These are phyloP conservation scores for Diospyros lotus DNA, from an alignment of 148 eudicot genomes.

Conservation along the genomic window DNA sequence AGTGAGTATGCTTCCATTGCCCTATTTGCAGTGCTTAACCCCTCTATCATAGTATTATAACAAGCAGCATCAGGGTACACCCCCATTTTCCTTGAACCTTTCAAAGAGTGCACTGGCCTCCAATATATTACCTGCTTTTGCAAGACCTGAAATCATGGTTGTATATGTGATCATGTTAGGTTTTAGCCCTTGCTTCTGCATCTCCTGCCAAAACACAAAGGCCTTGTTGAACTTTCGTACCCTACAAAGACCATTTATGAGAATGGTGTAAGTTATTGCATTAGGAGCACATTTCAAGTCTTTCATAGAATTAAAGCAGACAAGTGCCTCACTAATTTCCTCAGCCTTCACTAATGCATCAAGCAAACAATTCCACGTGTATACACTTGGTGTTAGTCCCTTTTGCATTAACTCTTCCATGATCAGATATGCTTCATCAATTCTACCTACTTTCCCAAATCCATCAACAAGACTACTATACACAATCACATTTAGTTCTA, in stretches of 20 bases:
- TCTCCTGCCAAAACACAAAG: slow-evolving; percentile 90
- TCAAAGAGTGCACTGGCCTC: slow-evolving; percentile 76
- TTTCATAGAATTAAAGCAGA: slow-evolving; percentile 86
- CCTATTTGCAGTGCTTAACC: slow-evolving; percentile 67
- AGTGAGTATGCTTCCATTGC: slow-evolving; percentile 66
- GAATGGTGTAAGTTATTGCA: slow-evolving; percentile 60
- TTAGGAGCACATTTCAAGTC: slow-evolving; percentile 69
- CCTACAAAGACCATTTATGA: slow-evolving; percentile 87
- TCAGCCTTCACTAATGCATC: slow-evolving; percentile 83
- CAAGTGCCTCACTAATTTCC: slow-evolving; percentile 89
- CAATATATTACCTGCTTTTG: slow-evolving; percentile 67
- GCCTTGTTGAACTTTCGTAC: slow-evolving; percentile 90
- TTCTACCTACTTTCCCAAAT: slow-evolving; percentile 89
- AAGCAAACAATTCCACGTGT: slow-evolving; percentile 90
- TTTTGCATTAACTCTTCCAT: slow-evolving; percentile 95
- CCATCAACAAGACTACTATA: slow-evolving; percentile 95
- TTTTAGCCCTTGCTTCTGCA: slow-evolving; percentile 73
- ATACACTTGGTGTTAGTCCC: slow-evolving; percentile 59
- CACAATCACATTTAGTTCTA: slow-evolving; percentile 61
- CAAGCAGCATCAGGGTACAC: slow-evolving; percentile 81
- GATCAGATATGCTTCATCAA: slow-evolving; percentile 90
- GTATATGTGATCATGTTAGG: slow-evolving; percentile 77
- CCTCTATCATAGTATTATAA: slow-evolving; percentile 80
- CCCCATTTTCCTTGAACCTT: slow-evolving; percentile 68
- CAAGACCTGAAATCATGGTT: slow-evolving; percentile 82